Evolutionary conservation across 495 filamentous ascomycete species (phyloP).

Genomic region (Chaetomidium leptoderma): DNA sequence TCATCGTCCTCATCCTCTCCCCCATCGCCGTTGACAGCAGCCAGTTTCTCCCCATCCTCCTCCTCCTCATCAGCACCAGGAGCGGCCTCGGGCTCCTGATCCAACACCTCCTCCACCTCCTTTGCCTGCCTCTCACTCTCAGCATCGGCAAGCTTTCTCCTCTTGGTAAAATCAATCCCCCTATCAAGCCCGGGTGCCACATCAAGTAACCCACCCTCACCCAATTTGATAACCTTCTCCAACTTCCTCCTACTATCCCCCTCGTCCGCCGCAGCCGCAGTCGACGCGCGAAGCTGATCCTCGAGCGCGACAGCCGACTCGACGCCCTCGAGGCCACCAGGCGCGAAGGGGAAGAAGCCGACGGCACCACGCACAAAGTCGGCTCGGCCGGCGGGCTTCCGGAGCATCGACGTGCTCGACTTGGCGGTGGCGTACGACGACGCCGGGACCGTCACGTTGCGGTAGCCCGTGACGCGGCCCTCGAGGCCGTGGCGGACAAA

Average conservation of each 20-base stretch:
- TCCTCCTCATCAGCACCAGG: conserved; percentile 41
- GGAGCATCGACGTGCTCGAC: conserved; percentile 85
- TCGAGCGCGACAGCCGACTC: conserved; percentile 74
- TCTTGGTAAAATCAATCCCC: conserved; percentile 70
- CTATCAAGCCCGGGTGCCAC: conserved; percentile 77
- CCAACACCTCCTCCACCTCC: conserved; percentile 69
- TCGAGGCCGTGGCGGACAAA: conserved; percentile 91
- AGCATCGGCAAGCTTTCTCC: conserved; percentile 52
- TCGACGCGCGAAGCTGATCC: conserved; percentile 48
- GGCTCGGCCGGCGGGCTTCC: conserved; percentile 80
- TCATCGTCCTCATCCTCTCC: conserved; percentile 43
- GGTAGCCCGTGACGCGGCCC: conserved; percentile 89
- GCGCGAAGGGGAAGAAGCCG: conserved; percentile 93
- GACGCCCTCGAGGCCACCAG: conserved; percentile 85
- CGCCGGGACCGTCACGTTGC: conserved; percentile 88
- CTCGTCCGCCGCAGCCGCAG: conserved; percentile 27
- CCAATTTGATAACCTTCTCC: conserved; percentile 77
- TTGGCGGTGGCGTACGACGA: conserved; percentile 87
- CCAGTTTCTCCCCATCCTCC: conserved; percentile 29
- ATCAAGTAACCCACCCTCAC: conserved; percentile 75
- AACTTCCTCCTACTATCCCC: conserved; percentile 51
- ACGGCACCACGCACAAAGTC: conserved; percentile 95
- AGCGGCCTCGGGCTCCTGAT: conserved; percentile 60
- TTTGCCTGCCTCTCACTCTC: conserved; percentile 50
- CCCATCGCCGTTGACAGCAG: conserved; percentile 31